Percentiles rank a stretch among this genome's conserved stretches.
These are phyloP conservation scores for Lablab purpureus DNA, from an alignment of 306 rosid genomes.

Conservation along the genomic window DNA sequence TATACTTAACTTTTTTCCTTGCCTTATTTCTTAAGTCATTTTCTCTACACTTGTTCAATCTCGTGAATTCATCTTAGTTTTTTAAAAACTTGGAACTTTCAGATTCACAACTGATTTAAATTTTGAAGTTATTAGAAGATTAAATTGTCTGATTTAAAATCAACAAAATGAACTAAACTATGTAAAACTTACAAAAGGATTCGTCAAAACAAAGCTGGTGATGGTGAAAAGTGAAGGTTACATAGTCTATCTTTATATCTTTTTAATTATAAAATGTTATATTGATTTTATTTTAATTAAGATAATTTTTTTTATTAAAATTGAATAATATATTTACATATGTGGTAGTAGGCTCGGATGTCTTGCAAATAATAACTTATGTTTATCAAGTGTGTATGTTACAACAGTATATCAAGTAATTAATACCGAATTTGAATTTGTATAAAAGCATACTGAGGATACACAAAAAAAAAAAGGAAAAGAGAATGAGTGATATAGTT, in stretches of 20 bases:
- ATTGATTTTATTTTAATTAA: background rate
- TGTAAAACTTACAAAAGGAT: background rate
- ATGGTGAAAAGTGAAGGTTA: constrained; percentile 15
- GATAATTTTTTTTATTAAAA: too few species aligned
- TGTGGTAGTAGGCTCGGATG: too few species aligned
- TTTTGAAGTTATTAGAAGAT: background rate
- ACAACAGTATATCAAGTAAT: too few species aligned
- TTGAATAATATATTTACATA: too few species aligned
- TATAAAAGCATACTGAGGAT: too few species aligned
- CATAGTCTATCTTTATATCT: background rate
- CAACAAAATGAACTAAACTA: background rate
- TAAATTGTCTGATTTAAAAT: background rate
- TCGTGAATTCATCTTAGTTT: background rate
- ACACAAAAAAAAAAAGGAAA: too few species aligned
- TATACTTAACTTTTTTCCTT: too few species aligned
- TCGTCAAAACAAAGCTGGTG: constrained; percentile 4
- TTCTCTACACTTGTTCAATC: background rate
- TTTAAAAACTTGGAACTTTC: background rate
- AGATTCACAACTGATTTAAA: background rate
- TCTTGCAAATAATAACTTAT: too few species aligned
- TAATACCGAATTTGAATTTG: too few species aligned
- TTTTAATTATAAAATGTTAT: background rate
- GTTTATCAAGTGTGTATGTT: too few species aligned
- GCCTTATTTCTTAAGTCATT: too few species aligned
- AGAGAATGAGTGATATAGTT: too few species aligned